Conservation (phyloP, 2,329 filamentous ascomycete genomes). For the Penicillium frequentans region DNA sequence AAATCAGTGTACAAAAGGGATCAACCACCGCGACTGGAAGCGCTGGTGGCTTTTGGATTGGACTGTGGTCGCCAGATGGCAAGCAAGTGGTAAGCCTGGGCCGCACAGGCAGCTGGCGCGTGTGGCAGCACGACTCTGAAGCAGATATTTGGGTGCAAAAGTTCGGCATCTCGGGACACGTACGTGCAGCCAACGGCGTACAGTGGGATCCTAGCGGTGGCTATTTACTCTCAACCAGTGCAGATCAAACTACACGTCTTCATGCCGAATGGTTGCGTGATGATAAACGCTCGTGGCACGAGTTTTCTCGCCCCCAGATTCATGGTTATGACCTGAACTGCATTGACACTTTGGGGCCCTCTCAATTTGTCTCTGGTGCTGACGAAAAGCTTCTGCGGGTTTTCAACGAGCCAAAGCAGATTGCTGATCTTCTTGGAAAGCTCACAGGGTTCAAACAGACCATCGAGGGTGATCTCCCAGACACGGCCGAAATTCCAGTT, state of each 20-base stretch:
- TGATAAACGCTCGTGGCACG: constrained; percentile 72
- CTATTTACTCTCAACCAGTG: constrained; percentile 84
- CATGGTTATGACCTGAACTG: constrained; percentile 98
- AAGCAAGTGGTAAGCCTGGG: constrained; percentile 76
- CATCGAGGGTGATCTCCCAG: constrained; percentile 59
- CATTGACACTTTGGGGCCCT: constrained; percentile 70
- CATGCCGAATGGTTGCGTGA: constrained; percentile 73
- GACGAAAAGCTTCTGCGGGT: constrained; percentile 98
- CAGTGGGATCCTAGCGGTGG: constrained; percentile 79
- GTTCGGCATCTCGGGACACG: constrained; percentile 80
- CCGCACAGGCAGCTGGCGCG: constrained; percentile 88
- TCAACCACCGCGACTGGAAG: constrained; percentile 95
- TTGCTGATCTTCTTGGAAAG: constrained; percentile 69
- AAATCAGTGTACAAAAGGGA: constrained; percentile 92
- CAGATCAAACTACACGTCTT: constrained; percentile 89
- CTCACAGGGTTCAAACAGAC: constrained; percentile 62
- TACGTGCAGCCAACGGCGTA: constrained; percentile 75
- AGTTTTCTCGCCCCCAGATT: constrained; percentile 93
- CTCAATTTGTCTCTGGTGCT: constrained; percentile 87
- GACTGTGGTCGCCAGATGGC: constrained; percentile 82
- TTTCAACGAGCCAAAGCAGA: constrained; percentile 83
- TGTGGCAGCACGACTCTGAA: constrained; percentile 67
- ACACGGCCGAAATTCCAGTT: constrained; percentile 91
- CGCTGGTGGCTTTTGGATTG: constrained; percentile 94
- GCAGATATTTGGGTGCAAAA: constrained; percentile 73